Conservation (phyloP, 371 early-diverging fungal species). For the Homolaphlyctis polyrhiza region DNA sequence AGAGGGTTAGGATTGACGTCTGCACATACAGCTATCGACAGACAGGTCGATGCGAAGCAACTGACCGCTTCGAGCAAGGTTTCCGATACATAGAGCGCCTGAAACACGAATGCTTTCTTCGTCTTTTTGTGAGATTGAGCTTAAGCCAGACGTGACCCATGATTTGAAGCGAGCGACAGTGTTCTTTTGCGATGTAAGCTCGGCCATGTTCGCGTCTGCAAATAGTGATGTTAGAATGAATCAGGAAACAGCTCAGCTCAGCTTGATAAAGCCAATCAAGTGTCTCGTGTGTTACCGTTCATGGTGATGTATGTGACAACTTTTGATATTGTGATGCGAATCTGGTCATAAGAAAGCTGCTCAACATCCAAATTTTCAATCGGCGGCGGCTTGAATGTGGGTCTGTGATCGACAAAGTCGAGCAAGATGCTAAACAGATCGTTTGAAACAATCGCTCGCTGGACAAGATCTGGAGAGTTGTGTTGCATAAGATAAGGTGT, state of each 20-base stretch:
- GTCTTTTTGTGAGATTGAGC: constrained; percentile 13
- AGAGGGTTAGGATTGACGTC: too few relatives aligned
- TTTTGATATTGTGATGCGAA: constrained; percentile 32
- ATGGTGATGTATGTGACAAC: constrained; percentile 40
- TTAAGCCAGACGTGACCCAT: constrained; percentile 35
- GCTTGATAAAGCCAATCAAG: not conserved
- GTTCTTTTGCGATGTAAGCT: constrained; percentile 20
- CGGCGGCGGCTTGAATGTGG: constrained; percentile 2
- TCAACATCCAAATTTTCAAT: constrained; percentile 10
- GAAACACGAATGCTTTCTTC: constrained; percentile 49
- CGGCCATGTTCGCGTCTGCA: constrained; percentile 40
- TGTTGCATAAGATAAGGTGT: not conserved
- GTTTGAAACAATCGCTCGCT: constrained; percentile 25
- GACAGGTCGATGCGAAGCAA: not conserved
- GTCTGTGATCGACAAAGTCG: constrained; percentile 42
- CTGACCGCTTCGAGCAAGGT: constrained; percentile 42
- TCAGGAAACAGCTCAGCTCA: too few relatives aligned
- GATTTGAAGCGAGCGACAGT: constrained; percentile 32
- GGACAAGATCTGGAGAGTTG: constrained; percentile 21
- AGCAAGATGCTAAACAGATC: constrained; percentile 27
- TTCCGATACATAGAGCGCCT: constrained; percentile 47
- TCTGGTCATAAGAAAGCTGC: constrained; percentile 15
- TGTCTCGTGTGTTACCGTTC: constrained; percentile 28
- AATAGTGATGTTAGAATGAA: not conserved
- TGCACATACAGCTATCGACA: too few relatives aligned